These are phyloP conservation scores for Taiozyma sp. DNA, from an alignment of 1,139 yeast species.

Conservation along the genomic window DNA sequence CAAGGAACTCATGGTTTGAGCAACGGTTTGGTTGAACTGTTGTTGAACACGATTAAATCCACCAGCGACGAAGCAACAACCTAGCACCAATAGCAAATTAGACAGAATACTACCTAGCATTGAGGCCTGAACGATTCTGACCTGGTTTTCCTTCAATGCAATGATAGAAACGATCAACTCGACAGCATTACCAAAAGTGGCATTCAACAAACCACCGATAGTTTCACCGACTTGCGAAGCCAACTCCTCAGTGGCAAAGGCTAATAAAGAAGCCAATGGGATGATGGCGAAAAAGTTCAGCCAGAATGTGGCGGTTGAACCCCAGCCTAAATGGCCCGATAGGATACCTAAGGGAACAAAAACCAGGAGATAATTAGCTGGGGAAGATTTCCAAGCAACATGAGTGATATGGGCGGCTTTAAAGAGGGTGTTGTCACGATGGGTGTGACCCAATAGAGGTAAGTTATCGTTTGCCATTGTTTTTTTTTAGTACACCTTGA, in stretches of 20 bases:
- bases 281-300: constrained; percentile 86
- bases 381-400: constrained; percentile 52
- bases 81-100: constrained; percentile 80
- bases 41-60: constrained; percentile 86
- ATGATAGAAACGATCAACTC: constrained; percentile 91
- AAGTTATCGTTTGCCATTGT: background rate
- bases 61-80: constrained; percentile 94
- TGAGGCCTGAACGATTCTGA: constrained; percentile 92
- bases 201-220: constrained; percentile 87
- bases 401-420: constrained; percentile 3
- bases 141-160: constrained; percentile 80
- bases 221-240: constrained; percentile 85
- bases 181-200: constrained; percentile 92
- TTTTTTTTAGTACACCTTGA: too few species aligned
- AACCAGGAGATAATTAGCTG: constrained; percentile 68
- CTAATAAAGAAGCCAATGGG: constrained; percentile 85
- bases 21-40: constrained; percentile 89
- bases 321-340: constrained; percentile 56
- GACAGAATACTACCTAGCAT: constrained; percentile 94
- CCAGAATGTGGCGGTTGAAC: constrained; percentile 57
- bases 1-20: constrained; percentile 93
- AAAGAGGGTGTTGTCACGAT: too few species aligned
- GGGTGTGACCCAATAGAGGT: background rate
- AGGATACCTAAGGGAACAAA: constrained; percentile 87
- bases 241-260: constrained; percentile 90